Evolutionary conservation across 2,329 filamentous ascomycete genomes (phyloP).

Genomic region (Peltaster fructicola): DNA sequence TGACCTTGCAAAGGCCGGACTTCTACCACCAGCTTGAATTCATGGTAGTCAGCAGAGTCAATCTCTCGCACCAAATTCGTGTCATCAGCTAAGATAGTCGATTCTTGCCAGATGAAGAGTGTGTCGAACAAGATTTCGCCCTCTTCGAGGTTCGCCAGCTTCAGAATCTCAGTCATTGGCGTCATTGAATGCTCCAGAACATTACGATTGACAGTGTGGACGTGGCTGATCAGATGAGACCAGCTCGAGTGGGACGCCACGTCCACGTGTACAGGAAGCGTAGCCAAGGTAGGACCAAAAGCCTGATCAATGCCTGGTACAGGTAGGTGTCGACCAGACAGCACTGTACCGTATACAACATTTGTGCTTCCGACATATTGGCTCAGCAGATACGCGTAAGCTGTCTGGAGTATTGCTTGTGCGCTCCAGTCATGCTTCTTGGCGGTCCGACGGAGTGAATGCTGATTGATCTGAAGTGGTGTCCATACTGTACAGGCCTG

Average conservation of each 20-base stretch:
- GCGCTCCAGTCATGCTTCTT: slow-evolving; percentile 32
- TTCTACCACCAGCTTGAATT: slow-evolving; percentile 61
- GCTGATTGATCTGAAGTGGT: slow-evolving; percentile 3
- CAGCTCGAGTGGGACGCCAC: too few relatives aligned
- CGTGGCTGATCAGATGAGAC: too few relatives aligned
- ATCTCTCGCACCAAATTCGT: slow-evolving; percentile 32
- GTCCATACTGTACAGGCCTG: slow-evolving; percentile 11
- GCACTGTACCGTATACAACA: slow-evolving; percentile 58
- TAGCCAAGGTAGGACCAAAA: slow-evolving; percentile 63
- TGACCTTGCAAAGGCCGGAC: slow-evolving; percentile 42
- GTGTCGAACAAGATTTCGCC: slow-evolving; percentile 51
- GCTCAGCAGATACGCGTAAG: slow-evolving; percentile 47
- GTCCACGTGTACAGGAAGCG: slow-evolving; percentile 54
- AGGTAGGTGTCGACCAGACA: slow-evolving; percentile 63
- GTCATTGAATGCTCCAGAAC: slow-evolving; percentile 46
- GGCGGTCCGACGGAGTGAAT: neutral
- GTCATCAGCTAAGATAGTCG: slow-evolving; percentile 26
- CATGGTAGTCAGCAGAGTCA: slow-evolving; percentile 51
- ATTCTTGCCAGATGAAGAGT: slow-evolving; percentile 74
- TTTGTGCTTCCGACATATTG: slow-evolving; percentile 48
- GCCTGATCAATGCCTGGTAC: slow-evolving; percentile 52
- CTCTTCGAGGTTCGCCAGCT: slow-evolving; percentile 36
- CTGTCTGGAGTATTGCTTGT: slow-evolving; percentile 61
- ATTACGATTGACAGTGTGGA: slow-evolving; percentile 47
- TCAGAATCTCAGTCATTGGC: slow-evolving; percentile 53